Base-by-base conservation (phyloP, 2,329 filamentous ascomycete species). In the Diaporthe ilicicola region DNA sequence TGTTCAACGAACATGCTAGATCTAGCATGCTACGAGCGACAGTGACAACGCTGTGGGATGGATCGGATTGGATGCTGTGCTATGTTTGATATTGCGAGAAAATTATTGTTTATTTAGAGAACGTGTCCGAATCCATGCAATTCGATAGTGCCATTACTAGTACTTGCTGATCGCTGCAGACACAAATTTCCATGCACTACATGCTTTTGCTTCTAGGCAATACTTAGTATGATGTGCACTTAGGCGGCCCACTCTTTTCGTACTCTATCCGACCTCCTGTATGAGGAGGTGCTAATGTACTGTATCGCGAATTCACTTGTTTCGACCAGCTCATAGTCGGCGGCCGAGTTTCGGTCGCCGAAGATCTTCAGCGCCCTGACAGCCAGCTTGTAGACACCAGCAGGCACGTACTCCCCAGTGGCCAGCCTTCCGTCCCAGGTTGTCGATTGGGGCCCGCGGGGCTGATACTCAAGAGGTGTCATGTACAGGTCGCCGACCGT, bases 351-450 rank as follows among this genome's bases (percentile, higher is more conserved):
- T 42, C 78, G 77, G 70, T 89, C 81, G 6, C 87, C 87, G 75
- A 86, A 87, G 71, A 89, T 82, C 71, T 82, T 83, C 73, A 89
- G 77, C 2, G 86, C 84, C 70, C 82, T 82, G 37, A 88, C 79
- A 1, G 80, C 79, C 62, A 89, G 79, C 77, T 83, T 85, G 78
- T 90, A 89, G 34, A 76, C 75, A 13, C 87, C 88, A 0, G 81
- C 79, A 0, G 86, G 83, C 1, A 82, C 87, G 71, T 85, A 87
- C 1, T 75, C 80, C 17, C 86, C 86, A 12, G 84, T 82, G 0
- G 79, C 79, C 6, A 89, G 77, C 66, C 79, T 78, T 15, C 88
- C 88, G 62, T 85, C 82, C 81, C 85, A 90, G 0, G 70, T 65
- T 7, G 6, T 4, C 12, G n/a, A 51, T 4, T 29, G 32, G 12